Evolutionary conservation across 768 basidiomycete genomes (phyloP), one percentile per base, ranked within the genome.

Genomic region (Tremella fuciformis): DNA sequence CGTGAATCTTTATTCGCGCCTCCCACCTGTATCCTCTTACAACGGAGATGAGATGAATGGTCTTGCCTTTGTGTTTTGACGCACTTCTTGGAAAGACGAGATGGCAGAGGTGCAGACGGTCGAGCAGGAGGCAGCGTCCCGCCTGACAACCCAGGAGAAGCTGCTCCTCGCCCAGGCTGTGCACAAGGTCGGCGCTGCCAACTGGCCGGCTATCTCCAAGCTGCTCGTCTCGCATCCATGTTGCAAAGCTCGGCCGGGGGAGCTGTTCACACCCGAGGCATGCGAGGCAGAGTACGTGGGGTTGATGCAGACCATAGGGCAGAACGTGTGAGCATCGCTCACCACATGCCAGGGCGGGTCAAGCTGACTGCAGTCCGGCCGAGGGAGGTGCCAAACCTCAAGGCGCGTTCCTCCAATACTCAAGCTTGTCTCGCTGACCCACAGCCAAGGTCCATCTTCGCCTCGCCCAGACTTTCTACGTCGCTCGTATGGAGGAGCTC

Each of bases 151-250:
- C 1, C 68, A 88, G 53, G 90, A 93, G 78, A 81, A 84, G 57
- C 85, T 96, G 50, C 78, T 96, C 25, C 82, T 94, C 50, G 84
- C 91, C 1, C 92, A 96, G 77, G 86, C 89, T 0, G 86, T 89
- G 42, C 88, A 88, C 77, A 88, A 92, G 71, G 80, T 86, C 56
- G 91, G 91, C 13, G 73, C 75, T 15, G 53, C 63, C 16, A 62
- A 69, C 52, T 92, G 91, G 91, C 69, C 80, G 37, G 75, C 81
- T 6, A 84, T 93, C 8, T 81, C 87, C 19, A 82, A 82, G 42
- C 64, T 88, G 7, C 82, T 94, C 18, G 79, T 82, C 16, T 83
- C 83, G 24, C 89, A 93, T 66, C 85, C 90, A 13, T 63, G 55
- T 46, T 63, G 57, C 46, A 78, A 88, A 44, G 77, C 79, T 2